phyloP scores from a whole-genome alignment of 371 early-diverging fungal species.

The Saksenaea oblongispora region DNA sequence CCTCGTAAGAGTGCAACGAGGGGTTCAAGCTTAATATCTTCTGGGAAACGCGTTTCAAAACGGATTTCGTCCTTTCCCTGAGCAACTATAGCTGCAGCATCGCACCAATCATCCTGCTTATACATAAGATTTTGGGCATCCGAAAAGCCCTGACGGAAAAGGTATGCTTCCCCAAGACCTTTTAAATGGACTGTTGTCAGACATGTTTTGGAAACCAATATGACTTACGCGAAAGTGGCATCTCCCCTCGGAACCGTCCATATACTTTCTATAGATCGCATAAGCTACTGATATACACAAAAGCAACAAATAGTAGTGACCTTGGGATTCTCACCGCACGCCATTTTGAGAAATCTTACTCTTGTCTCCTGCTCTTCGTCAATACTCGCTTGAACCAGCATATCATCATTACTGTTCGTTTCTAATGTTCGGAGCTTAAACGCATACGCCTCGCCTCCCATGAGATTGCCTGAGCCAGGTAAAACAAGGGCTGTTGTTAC shows the following conservation, averaged over 20 bases:
- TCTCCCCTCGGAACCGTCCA: constrained; percentile 21
- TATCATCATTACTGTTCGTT: constrained; percentile 61
- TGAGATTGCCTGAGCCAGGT: constrained; percentile 76
- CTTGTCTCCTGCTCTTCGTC: constrained; percentile 19
- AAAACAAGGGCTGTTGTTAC: constrained; percentile 76
- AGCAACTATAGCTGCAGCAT: constrained; percentile 39
- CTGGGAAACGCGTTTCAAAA: constrained; percentile 61
- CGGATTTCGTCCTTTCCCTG: constrained; percentile 8
- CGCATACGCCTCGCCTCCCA: constrained; percentile 77
- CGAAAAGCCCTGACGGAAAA: constrained; percentile 64
- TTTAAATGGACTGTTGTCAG: constrained; percentile 19
- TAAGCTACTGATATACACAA: neutral
- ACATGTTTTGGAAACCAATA: neutral
- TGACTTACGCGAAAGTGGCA: constrained; percentile 38
- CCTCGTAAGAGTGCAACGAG: constrained; percentile 71
- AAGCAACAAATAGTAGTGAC: constrained; percentile 5
- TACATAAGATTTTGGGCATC: constrained; percentile 54
- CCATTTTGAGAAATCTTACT: constrained; percentile 83
- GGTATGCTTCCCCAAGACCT: constrained; percentile 74
- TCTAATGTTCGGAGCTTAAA: constrained; percentile 57
- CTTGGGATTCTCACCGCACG: constrained; percentile 85
- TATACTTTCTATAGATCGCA: constrained; percentile 18
- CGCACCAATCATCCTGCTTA: constrained; percentile 83
- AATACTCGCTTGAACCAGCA: constrained; percentile 60
- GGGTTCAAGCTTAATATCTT: constrained; percentile 60